These are phyloP conservation scores for Pestalotiopsis sp. DNA, from an alignment of 2,329 filamentous ascomycete genomes.

Conservation along the genomic window DNA sequence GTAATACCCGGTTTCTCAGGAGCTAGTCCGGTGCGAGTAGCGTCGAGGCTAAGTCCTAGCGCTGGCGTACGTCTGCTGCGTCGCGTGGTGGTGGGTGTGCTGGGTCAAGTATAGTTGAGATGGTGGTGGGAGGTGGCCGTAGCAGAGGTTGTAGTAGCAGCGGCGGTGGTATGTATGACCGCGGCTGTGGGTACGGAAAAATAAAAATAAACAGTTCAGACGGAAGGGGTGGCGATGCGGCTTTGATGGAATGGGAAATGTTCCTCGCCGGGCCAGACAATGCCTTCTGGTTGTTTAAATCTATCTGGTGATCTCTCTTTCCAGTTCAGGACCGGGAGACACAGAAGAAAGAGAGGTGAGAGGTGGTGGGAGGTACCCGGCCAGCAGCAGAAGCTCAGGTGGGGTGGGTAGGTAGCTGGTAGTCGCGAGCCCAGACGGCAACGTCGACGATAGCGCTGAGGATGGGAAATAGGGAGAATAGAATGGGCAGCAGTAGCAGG, in stretches of 20 bases:
- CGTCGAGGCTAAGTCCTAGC: conserved; percentile 3
- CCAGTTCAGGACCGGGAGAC: not conserved
- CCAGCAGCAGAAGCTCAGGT: not conserved
- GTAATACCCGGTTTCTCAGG: conserved; percentile 8
- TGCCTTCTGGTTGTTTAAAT: not conserved
- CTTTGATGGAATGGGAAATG: not conserved
- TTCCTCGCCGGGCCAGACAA: not conserved
- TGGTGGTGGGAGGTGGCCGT: not conserved
- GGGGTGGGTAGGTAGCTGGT: not conserved
- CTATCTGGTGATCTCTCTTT: not conserved
- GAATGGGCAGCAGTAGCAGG: not conserved
- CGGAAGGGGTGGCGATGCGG: not conserved
- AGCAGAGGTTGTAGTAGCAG: not conserved
- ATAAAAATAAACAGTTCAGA: not conserved
- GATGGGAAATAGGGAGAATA: not conserved
- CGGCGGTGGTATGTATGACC: not conserved
- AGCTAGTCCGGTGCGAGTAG: not conserved
- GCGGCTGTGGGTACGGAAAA: conserved; percentile 1
- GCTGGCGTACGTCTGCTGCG: not conserved
- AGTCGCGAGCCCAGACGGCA: not conserved
- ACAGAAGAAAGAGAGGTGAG: not conserved
- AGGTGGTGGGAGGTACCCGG: not conserved
- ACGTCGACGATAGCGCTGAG: not conserved
- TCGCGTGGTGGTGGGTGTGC: not conserved
- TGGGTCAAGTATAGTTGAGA: not conserved